Evolutionary conservation across 225 moss, liverwort and hornwort species (phyloP).

Genomic region (Pseudoscleropodium purum): DNA sequence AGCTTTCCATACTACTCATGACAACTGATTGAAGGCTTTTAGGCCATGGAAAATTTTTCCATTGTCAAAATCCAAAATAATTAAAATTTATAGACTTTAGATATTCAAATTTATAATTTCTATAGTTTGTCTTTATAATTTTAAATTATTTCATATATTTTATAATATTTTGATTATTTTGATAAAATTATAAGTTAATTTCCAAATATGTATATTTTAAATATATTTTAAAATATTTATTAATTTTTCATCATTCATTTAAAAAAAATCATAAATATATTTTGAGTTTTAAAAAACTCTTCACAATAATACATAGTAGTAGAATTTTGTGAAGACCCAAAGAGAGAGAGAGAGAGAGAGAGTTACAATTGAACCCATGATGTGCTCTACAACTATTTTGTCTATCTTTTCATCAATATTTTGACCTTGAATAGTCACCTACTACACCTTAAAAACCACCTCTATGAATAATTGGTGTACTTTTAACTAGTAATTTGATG

Average conservation of each 20-base stretch:
- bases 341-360: rapidly evolving
- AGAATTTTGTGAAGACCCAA: neutral
- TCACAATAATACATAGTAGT: neutral
- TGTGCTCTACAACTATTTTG: too few species aligned
- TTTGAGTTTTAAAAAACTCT: neutral
- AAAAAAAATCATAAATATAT: too few species aligned
- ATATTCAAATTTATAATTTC: neutral
- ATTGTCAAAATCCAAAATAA: neutral
- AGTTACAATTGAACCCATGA: neutral
- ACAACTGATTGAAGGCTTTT: rapidly evolving
- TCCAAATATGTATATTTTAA: neutral
- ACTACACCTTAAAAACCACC: rapidly evolving
- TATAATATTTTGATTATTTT: neutral
- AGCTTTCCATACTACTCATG: rapidly evolving
- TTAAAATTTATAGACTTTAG: neutral
- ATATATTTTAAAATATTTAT: too few species aligned
- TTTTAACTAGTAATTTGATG: neutral
- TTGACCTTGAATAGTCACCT: neutral
- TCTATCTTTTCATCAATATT: neutral
- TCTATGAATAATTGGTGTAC: rapidly evolving
- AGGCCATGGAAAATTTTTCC: rapidly evolving
- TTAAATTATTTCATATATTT: neutral
- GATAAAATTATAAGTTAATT: neutral
- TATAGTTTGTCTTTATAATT: too few species aligned
- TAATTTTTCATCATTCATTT: too few species aligned